Conservation (phyloP, 805 yeast genomes). For the Pichia kluyveri region DNA sequence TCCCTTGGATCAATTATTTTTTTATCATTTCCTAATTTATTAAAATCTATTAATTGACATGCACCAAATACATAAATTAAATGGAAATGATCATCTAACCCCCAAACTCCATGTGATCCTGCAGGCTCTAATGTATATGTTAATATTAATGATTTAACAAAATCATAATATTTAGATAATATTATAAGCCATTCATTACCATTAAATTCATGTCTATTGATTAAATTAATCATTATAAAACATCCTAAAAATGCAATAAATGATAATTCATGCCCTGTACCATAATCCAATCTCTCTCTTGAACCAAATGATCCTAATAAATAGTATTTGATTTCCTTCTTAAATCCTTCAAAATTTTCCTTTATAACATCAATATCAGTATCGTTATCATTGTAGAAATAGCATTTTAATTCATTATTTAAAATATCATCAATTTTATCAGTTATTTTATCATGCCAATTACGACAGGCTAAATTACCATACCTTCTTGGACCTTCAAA, state of each 20-base stretch:
- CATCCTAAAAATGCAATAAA: slow-evolving; percentile 74
- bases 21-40: not conserved
- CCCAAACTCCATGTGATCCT: slow-evolving; percentile 98
- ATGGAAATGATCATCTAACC: slow-evolving; percentile 94
- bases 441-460: slow-evolving; percentile 53
- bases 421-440: slow-evolving; percentile 26
- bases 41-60: slow-evolving; percentile 50
- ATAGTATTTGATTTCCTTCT: slow-evolving; percentile 50
- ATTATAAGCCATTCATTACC: slow-evolving; percentile 41
- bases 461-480: slow-evolving; percentile 79
- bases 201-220: slow-evolving; percentile 14
- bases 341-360: slow-evolving; percentile 22
- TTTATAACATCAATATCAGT: too few relatives aligned
- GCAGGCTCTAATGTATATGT: slow-evolving; percentile 90
- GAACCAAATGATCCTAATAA: slow-evolving; percentile 75
- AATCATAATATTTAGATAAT: slow-evolving; percentile 49
- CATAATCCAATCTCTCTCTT: slow-evolving; percentile 72
- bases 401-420: slow-evolving; percentile 1
- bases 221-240: slow-evolving; percentile 37
- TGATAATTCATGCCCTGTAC: slow-evolving; percentile 92
- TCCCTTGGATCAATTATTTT: not conserved
- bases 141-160: slow-evolving; percentile 49
- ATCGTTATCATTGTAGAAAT: not conserved
- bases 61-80: slow-evolving; percentile 83
- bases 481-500: slow-evolving; percentile 68